Conservation (phyloP, 371 early-diverging fungal species). For the Mucor lusitanicus region DNA sequence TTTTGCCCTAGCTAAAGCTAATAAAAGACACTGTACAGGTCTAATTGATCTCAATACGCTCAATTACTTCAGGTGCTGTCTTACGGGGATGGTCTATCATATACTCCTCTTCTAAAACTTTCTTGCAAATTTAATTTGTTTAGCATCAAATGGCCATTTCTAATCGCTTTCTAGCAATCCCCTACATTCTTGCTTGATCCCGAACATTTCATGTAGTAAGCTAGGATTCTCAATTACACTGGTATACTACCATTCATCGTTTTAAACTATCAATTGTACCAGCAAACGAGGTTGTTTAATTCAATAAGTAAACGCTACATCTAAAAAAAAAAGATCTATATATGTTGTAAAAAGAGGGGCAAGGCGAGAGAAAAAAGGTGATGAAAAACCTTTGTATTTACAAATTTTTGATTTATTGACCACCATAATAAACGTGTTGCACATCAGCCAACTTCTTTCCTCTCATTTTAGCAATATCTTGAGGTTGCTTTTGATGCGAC, state of each 20-base stretch:
- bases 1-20: too few relatives aligned
- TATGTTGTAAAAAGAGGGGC: neutral
- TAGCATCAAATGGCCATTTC: too few relatives aligned
- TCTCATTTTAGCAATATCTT: constrained; percentile 86
- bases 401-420: constrained; percentile 25
- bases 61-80: too few relatives aligned
- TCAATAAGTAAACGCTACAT: neutral
- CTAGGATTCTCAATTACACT: neutral
- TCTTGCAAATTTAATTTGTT: too few relatives aligned
- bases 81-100: too few relatives aligned
- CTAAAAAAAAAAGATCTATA: neutral
- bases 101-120: too few relatives aligned
- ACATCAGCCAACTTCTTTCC: constrained; percentile 94
- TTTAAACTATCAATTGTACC: neutral
- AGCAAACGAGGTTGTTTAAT: neutral
- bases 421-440: constrained; percentile 77
- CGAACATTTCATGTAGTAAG: too few relatives aligned
- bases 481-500: constrained; percentile 78
- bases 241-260: neutral
- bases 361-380: neutral
- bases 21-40: too few relatives aligned
- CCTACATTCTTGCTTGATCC: too few relatives aligned
- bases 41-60: too few relatives aligned
- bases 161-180: too few relatives aligned
- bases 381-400: neutral